Percentiles rank a stretch among this genome's conserved stretches.
These are phyloP conservation scores for Botrytis galanthina DNA, from an alignment of 2,329 filamentous ascomycete genomes.

Conservation along the genomic window DNA sequence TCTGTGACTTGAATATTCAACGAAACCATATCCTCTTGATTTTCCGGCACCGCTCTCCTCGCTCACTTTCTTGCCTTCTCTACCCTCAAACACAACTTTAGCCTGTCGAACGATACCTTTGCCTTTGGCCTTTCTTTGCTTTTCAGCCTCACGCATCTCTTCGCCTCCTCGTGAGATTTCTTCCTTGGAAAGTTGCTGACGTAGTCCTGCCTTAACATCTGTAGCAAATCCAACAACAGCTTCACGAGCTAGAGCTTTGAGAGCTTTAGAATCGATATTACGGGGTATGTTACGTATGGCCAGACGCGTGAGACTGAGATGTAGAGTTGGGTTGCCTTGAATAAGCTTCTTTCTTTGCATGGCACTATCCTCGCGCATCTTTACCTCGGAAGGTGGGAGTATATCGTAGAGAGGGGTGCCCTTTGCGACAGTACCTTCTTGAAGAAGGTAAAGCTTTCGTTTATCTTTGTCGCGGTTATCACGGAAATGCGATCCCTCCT, in stretches of 20 bases:
- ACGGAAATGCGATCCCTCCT: constrained; percentile 60
- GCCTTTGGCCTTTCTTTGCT: constrained; percentile 73
- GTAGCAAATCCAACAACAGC: constrained; percentile 93
- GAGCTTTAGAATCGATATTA: constrained; percentile 76
- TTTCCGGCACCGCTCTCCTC: constrained; percentile 76
- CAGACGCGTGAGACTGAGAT: constrained; percentile 84
- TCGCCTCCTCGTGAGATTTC: constrained; percentile 78
- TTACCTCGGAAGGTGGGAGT: constrained; percentile 75
- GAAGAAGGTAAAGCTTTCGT: constrained; percentile 81
- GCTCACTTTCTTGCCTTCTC: constrained; percentile 77
- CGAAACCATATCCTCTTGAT: constrained; percentile 92
- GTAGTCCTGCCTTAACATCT: constrained; percentile 76
- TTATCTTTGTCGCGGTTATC: constrained; percentile 79
- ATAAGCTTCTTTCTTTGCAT: constrained; percentile 88
- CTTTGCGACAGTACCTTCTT: constrained; percentile 78
- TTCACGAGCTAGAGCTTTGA: constrained; percentile 87
- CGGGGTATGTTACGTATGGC: constrained; percentile 89
- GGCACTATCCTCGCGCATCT: constrained; percentile 82
- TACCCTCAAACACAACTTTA: constrained; percentile 90
- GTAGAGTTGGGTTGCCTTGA: constrained; percentile 83
- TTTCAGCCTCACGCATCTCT: constrained; percentile 78
- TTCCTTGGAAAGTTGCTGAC: constrained; percentile 82
- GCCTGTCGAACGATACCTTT: constrained; percentile 89
- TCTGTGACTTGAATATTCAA: constrained; percentile 92
- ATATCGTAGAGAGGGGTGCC: constrained; percentile 74